These are phyloP conservation scores for Colletotrichum siamense DNA, from an alignment of 2,329 filamentous ascomycete species.

Conservation along the genomic window DNA sequence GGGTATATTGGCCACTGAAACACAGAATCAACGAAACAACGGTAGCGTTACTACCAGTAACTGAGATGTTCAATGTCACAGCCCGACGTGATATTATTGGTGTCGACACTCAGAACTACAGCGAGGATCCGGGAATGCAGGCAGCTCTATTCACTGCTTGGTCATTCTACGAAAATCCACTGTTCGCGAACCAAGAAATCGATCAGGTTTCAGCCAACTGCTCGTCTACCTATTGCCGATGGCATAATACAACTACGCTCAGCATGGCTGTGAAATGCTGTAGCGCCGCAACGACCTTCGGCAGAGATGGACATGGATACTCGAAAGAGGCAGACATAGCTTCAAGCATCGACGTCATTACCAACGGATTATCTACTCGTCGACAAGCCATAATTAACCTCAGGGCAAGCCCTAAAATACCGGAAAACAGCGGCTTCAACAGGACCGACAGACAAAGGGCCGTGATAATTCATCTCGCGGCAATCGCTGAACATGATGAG, in stretches of 20 bases:
- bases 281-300: background rate
- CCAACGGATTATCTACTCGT: too few species aligned
- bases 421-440: background rate
- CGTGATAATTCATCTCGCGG: background rate
- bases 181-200: background rate
- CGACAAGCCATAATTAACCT: background rate
- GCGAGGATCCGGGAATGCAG: background rate
- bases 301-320: background rate
- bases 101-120: too few species aligned
- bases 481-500: background rate
- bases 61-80: too few species aligned
- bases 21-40: background rate
- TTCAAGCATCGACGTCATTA: background rate
- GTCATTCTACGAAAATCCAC: background rate
- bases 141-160: background rate
- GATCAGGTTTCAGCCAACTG: background rate
- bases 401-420: background rate
- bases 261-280: too few species aligned
- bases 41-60: background rate
- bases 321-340: background rate
- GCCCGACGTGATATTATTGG: too few species aligned
- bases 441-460: too few species aligned
- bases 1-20: background rate
- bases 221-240: background rate
- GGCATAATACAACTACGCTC: background rate